A percentile compares a stretch with the other conserved stretches of the same genome.
These are phyloP conservation scores for Penicillium samsonianum DNA, from an alignment of 495 filamentous ascomycete genomes.

Conservation along the genomic window DNA sequence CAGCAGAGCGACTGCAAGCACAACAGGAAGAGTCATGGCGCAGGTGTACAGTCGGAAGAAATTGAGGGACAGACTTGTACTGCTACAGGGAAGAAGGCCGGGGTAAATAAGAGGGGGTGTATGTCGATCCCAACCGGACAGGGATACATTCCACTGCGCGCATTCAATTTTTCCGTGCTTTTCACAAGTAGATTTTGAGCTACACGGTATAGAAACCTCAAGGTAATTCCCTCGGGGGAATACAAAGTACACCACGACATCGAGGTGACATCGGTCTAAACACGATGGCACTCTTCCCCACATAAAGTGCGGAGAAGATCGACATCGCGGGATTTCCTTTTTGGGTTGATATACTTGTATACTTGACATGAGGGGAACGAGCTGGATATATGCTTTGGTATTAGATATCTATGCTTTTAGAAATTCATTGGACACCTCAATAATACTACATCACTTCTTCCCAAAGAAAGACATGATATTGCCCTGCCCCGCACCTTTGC, in stretches of 20 bases:
- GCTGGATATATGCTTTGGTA: neutral
- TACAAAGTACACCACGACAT: conserved; percentile 14
- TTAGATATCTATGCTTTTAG: neutral
- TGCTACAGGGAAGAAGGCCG: conserved; percentile 5
- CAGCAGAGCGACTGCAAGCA: conserved; percentile 32
- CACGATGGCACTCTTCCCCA: conserved; percentile 22
- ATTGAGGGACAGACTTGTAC: conserved; percentile 5
- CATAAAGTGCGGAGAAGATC: conserved; percentile 33
- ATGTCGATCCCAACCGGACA: conserved; percentile 28
- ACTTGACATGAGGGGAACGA: neutral
- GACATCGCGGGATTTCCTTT: conserved; percentile 17
- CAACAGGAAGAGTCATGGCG: conserved; percentile 24
- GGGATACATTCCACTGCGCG: conserved; percentile 18
- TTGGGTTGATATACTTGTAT: neutral
- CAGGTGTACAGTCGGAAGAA: neutral
- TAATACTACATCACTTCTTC: conserved; percentile 61
- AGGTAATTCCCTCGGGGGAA: conserved; percentile 11
- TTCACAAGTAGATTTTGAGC: neutral
- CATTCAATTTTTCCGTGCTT: neutral
- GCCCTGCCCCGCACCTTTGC: conserved; percentile 54
- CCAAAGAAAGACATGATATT: conserved; percentile 94
- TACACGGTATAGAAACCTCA: neutral
- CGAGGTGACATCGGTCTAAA: conserved; percentile 28
- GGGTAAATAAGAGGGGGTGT: conserved; percentile 19
- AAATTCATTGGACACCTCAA: neutral